Evolutionary conservation across 1,284 basidiomycete genomes (phyloP), one percentile per base, ranked within the genome.

Genomic region (Rhizoctonia solani): DNA sequence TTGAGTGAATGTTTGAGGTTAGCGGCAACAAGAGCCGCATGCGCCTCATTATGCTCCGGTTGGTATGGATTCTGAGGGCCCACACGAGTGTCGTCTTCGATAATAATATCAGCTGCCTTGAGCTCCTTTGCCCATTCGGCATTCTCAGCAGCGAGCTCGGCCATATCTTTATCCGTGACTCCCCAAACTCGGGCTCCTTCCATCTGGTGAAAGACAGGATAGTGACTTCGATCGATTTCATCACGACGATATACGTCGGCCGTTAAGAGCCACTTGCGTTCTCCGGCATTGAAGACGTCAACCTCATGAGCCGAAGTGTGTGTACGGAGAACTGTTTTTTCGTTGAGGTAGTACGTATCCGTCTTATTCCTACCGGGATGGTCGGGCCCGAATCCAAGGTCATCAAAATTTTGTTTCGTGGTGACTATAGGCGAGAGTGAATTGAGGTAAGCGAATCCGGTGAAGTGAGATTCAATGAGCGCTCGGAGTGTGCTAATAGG

Each of bases 221-320:
- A 98, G 77, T 99, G 97, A 9, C 90, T 92, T 21, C 87, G 85
- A 79, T 99, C 97, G 72, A 99, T 99, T 79, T 99, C 97, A 84
- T 99, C 97, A 71, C 97, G 87, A 47, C 97, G 82, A 79, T 98
- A 99, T 52, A 99, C 97, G 80, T 99, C 97, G n/a, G 97, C 95
- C 1, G 95, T 92, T 54, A 99, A 82, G 34, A 99, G 81, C 92
- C 95, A 99, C 61, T 83, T 82, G 39, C 90, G 85, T 72, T 89
- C 81, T 3, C 92, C 92, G 39, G 81, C 79, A 46, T 83, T 79
- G 77, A 98, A 99, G 4, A 89, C 87, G 71, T 96, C 93, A 37
- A 99, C 92, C 80, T 99, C 96, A 77, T 99, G 97, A 1, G 97
- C 94, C 21, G 92, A 95, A 0, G 97, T 98, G 77, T 99, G 97